These are phyloP conservation scores for Dillenia turbinata DNA, from an alignment of 164 flowering plant genomes.

Conservation along the genomic window DNA sequence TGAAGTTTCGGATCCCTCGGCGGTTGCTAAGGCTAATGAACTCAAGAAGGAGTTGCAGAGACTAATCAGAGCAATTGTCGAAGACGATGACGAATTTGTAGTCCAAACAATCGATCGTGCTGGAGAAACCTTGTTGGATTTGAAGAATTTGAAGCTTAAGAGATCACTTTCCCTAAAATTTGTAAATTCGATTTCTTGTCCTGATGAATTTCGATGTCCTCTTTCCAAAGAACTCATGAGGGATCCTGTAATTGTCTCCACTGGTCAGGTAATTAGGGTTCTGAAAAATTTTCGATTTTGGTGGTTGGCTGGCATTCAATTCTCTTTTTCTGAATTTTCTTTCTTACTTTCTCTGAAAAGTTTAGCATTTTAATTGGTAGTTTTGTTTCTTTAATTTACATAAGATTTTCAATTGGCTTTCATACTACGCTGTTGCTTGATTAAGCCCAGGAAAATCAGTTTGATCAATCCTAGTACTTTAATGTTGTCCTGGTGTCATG, in stretches of 20 bases:
- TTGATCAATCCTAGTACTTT: too few species aligned
- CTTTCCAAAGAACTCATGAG: slow-evolving; percentile 61
- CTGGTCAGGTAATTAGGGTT: slow-evolving; percentile 57
- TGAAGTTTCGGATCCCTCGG: slow-evolving; percentile 18
- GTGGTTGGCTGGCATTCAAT: too few species aligned
- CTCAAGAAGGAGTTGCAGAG: slow-evolving; percentile 54
- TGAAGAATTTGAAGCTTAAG: slow-evolving; percentile 44
- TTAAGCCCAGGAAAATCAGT: too few species aligned
- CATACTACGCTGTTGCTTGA: too few species aligned
- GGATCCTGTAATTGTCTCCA: slow-evolving; percentile 63
- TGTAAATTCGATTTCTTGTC: slow-evolving; percentile 15
- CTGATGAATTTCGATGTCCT: slow-evolving; percentile 58
- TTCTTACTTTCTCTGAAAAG: too few species aligned
- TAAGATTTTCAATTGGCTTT: too few species aligned
- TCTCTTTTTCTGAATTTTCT: too few species aligned
- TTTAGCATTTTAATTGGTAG: too few species aligned
- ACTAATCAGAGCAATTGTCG: slow-evolving; percentile 34
- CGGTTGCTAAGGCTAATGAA: slow-evolving; percentile 20
- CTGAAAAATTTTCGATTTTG: background rate
- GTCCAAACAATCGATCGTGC: slow-evolving; percentile 39
- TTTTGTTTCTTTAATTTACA: too few species aligned
- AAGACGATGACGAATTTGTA: slow-evolving; percentile 28
- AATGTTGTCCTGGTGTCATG: background rate
- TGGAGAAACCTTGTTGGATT: slow-evolving; percentile 21
- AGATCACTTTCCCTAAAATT: slow-evolving; percentile 27